These are phyloP conservation scores for Colletotrichum musicola DNA, from an alignment of 2,329 filamentous ascomycete genomes.

Conservation along the genomic window DNA sequence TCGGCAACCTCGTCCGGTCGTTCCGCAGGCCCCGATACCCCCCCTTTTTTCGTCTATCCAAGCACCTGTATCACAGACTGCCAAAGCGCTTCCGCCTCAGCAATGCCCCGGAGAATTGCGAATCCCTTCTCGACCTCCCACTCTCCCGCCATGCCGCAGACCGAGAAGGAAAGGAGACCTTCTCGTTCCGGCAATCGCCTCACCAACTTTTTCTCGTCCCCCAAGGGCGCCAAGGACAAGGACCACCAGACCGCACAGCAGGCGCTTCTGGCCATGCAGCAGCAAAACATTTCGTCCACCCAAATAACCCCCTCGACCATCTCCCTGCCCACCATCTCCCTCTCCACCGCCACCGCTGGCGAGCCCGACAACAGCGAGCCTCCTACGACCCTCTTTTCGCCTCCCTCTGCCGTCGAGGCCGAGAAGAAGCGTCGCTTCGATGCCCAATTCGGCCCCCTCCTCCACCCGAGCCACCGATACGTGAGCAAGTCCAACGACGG, in stretches of 20 bases:
- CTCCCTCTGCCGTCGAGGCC: constrained; percentile 86
- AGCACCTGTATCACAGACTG: constrained; percentile 25
- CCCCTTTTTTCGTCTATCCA: constrained; percentile 17
- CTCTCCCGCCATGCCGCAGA: constrained; percentile 59
- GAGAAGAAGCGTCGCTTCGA: constrained; percentile 81
- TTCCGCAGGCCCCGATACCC: constrained; percentile 14
- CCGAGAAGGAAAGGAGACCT: constrained; percentile 69
- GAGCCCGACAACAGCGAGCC: constrained; percentile 79
- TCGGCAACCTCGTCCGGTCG: constrained; percentile 10
- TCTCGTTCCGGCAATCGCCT: constrained; percentile 75
- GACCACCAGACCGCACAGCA: constrained; percentile 77
- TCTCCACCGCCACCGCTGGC: constrained; percentile 86
- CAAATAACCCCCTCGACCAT: constrained; percentile 79
- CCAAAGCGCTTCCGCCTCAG: constrained; percentile 43
- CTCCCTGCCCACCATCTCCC: constrained; percentile 89
- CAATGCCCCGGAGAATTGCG: constrained; percentile 71
- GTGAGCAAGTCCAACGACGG: constrained; percentile 85
- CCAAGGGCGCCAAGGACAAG: constrained; percentile 65
- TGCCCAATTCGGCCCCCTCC: constrained; percentile 90
- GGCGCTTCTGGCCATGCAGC: constrained; percentile 75
- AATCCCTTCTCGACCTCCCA: constrained; percentile 67
- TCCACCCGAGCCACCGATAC: constrained; percentile 85
- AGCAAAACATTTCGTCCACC: constrained; percentile 68
- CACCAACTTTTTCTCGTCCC: constrained; percentile 85
- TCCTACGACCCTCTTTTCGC: constrained; percentile 84